Evolutionary conservation across 2,329 filamentous ascomycete species (phyloP), one percentile per base, ranked within the genome.

Genomic region (Cladosporium colombiae): DNA sequence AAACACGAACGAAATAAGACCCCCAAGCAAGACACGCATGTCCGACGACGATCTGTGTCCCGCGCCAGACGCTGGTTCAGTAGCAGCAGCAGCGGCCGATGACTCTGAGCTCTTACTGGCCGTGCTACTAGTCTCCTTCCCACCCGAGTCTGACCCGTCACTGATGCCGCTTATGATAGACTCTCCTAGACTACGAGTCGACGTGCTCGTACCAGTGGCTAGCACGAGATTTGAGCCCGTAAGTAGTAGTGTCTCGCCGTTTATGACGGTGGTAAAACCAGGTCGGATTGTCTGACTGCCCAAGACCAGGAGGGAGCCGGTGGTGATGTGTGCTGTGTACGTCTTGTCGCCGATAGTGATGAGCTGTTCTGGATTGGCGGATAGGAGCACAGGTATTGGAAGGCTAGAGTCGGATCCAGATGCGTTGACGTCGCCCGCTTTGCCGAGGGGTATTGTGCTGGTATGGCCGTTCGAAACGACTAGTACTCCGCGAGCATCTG

Each of bases 211-310:
- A 6, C 27, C 55, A 5, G 27, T 50, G 10, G 35, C 63, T 11
- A 52, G 8, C 16, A 65, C 21, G 10, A 65, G 53, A 29, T 52
- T 40, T 3, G 63, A 40, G 18, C 63, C 63, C 2, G 14, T 60
- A 25, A 65, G 18, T 8, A 57, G 23, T 14, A 65, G 55, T 2
- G 63, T 52, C n/a, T 60, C 37, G 44, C 63, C 55, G n/a, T 49
- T 16, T 18, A 60, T 44, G 7, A 65, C 55, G 11, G 53, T 50
- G 2, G 63, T 60, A 13, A 23, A 49, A 5, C 44, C 55, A 14
- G 53, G 44, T 23, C 18, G 52, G 31, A 65, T 33, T n/a, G 55
- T 65, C 5, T 57, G 29, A 11, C 44, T 44, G n/a, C 33, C 55
- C n/a, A 65, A 50, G 6, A 65, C n/a, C 23, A 65, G n/a, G 7